A percentile compares a stretch with the other conserved stretches of the same genome.
phyloP scores from a whole-genome alignment of 2,329 filamentous ascomycete genomes.

The Aureobasidium mangrovei region DNA sequence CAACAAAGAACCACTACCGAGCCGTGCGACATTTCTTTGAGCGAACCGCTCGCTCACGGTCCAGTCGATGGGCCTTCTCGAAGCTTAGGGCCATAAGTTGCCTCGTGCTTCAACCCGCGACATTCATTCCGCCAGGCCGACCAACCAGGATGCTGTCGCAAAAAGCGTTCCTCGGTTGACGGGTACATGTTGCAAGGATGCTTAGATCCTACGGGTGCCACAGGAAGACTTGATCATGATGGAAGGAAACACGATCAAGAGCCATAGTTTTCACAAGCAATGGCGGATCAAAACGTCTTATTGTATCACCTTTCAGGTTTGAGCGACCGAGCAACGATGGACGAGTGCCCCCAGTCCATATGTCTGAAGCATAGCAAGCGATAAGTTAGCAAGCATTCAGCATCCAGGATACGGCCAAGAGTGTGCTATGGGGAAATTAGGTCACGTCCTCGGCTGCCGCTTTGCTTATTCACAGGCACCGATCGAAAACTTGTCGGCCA shows the following conservation, averaged over 20 bases:
- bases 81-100: background rate
- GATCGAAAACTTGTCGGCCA: background rate
- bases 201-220: background rate
- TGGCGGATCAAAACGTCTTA: too few species aligned
- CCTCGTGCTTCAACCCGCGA: background rate
- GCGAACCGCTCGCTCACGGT: background rate
- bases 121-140: background rate
- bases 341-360: too few species aligned
- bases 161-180: background rate
- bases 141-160: background rate
- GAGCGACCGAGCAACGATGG: too few species aligned
- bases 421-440: constrained; percentile 2
- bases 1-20: background rate
- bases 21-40: constrained; percentile 1
- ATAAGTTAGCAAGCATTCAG: background rate
- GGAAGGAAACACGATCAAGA: too few species aligned
- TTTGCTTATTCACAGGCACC: background rate
- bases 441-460: background rate
- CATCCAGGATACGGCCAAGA: background rate
- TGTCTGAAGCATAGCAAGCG: too few species aligned
- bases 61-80: background rate
- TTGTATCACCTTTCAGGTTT: too few species aligned
- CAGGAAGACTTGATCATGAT: too few species aligned
- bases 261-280: too few species aligned
- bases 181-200: background rate